These are phyloP conservation scores for Talaromyces marneffei DNA, from an alignment of 2,329 filamentous ascomycete species.

Conservation along the genomic window DNA sequence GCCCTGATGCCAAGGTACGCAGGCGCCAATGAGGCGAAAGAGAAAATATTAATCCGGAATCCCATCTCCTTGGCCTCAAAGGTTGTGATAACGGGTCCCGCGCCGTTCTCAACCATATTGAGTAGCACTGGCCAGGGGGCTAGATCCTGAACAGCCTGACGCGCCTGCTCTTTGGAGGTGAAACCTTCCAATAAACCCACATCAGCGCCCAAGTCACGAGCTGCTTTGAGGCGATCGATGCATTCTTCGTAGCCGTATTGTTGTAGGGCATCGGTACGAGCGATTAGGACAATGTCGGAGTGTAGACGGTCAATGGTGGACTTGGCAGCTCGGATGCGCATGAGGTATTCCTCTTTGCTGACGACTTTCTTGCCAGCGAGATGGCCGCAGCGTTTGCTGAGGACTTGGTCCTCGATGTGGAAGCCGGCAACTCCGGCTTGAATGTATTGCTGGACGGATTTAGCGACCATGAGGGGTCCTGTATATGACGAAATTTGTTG, in stretches of 20 bases:
- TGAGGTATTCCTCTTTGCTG: constrained; percentile 28
- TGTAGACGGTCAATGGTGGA: constrained; percentile 21
- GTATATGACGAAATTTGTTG: not conserved
- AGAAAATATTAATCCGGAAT: constrained; percentile 41
- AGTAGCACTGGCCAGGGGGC: constrained; percentile 37
- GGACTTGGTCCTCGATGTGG: constrained; percentile 55
- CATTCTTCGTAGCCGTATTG: constrained; percentile 38
- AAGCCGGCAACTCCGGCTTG: constrained; percentile 51
- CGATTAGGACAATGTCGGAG: constrained; percentile 42
- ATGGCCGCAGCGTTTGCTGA: constrained; percentile 40
- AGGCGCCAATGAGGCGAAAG: constrained; percentile 35
- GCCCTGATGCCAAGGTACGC: constrained; percentile 33
- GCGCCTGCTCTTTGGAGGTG: constrained; percentile 35
- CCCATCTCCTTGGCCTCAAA: constrained; percentile 37
- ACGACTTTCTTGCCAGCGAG: constrained; percentile 38
- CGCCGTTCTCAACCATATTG: constrained; percentile 44
- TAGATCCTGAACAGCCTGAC: constrained; percentile 31
- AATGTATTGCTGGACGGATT: constrained; percentile 47
- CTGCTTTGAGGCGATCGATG: constrained; percentile 33
- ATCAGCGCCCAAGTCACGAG: constrained; percentile 37
- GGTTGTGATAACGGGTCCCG: constrained; percentile 35
- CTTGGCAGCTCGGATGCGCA: constrained; percentile 33
- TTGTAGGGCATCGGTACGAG: constrained; percentile 33
- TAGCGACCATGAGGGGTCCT: constrained; percentile 45
- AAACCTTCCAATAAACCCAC: constrained; percentile 40